These are phyloP conservation scores for Helichrysum umbraculigerum DNA, from an alignment of 129 eudicot genomes.

Conservation along the genomic window DNA sequence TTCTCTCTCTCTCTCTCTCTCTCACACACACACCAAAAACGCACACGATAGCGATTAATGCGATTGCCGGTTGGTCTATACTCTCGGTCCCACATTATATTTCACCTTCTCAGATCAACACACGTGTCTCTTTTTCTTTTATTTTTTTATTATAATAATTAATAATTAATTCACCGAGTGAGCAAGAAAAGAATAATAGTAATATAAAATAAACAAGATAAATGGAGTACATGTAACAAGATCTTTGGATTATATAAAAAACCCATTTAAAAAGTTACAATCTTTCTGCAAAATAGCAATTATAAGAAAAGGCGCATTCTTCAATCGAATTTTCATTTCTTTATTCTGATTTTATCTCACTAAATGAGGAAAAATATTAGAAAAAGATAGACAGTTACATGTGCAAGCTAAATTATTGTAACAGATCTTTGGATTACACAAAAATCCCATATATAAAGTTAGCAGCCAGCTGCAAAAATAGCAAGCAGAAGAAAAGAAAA, in stretches of 20 bases:
- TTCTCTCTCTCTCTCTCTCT: no score
- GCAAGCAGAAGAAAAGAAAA: not conserved
- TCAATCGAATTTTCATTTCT: no score
- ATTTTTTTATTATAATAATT: no score
- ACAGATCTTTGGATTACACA: not conserved
- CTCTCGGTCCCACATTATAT: not conserved
- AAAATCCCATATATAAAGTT: not conserved
- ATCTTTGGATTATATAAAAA: no score
- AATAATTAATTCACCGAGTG: not conserved
- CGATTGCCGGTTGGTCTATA: not conserved
- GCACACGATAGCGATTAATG: not conserved
- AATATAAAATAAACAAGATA: no score
- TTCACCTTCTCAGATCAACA: not conserved
- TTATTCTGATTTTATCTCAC: no score
- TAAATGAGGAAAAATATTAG: no score
- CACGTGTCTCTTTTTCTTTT: not conserved
- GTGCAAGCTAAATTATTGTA: not conserved
- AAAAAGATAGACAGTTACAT: not conserved
- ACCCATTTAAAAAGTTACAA: no score
- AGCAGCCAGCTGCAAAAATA: not conserved
- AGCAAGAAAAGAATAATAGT: no score
- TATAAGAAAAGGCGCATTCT: not conserved
- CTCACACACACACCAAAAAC: no score
- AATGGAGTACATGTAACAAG: no score
- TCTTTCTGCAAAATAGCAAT: no score